Evolutionary conservation across 345 rosid genomes (phyloP).

Genomic region (Brassica cretica): DNA sequence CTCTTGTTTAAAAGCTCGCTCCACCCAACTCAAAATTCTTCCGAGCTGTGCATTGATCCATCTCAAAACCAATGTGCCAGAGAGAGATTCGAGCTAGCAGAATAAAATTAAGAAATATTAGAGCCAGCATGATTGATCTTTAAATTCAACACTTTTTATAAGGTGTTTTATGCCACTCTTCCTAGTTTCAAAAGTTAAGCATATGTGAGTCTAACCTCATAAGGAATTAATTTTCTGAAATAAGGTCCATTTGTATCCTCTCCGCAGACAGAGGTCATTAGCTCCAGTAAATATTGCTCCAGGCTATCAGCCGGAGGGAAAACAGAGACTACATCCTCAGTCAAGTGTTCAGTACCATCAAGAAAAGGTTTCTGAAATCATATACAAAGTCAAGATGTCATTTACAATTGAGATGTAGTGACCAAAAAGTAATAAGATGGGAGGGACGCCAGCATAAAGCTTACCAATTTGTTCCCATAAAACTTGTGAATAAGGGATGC

Average conservation of each 20-base stretch:
- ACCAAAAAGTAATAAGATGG: constrained; percentile 23
- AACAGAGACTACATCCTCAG: constrained; percentile 90
- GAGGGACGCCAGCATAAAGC: constrained; percentile 34
- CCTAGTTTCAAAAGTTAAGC: constrained; percentile 18
- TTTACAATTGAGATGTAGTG: constrained; percentile 17
- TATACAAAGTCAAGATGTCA: constrained; percentile 34
- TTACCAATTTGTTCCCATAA: constrained; percentile 87
- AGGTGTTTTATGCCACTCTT: constrained; percentile 16
- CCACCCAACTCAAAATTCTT: constrained; percentile 89
- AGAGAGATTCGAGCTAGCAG: constrained; percentile 72
- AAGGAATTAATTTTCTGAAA: constrained; percentile 66
- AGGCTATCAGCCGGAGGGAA: constrained; percentile 90
- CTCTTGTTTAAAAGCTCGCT: constrained; percentile 94
- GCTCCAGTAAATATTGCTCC: constrained; percentile 74
- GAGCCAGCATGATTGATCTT: constrained; percentile 16
- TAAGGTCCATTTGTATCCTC: constrained; percentile 61
- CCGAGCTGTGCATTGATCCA: constrained; percentile 96
- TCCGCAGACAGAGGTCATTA: constrained; percentile 60
- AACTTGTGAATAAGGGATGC: constrained; percentile 89
- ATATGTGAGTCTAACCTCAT: constrained; percentile 58
- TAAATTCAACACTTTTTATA: neutral
- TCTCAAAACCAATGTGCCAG: constrained; percentile 92
- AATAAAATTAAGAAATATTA: constrained; percentile 9
- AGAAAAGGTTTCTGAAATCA: constrained; percentile 86
- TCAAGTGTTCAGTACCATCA: constrained; percentile 81